Base-by-base conservation (phyloP, 73 alveolate genomes). In the Urostyla sp. region DNA sequence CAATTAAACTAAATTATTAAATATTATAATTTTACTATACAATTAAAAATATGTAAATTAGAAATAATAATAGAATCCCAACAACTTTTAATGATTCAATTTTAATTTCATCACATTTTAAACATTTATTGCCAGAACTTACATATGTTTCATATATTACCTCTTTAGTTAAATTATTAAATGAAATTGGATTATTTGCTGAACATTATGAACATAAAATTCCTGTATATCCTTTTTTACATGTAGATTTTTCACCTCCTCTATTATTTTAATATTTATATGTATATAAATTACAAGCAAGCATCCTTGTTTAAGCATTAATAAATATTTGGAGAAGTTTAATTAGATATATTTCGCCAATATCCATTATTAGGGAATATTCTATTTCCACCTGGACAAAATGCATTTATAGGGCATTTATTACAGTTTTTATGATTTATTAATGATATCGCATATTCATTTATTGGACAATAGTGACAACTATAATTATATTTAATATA, bases 331-430 rank as follows among this genome's bases (percentile, higher is more conserved):
- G 53, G 31, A 8, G 79, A 36, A 4, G n/a, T n/a, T n/a, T n/a
- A n/a, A n/a, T 63, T 16, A 0, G 40, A 16, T 26, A 26, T 31
- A 15, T 48, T 32, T 40, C 91, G 67, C 91, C 91, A 82, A 48
- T 82, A 82, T 13, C 83, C 83, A 38, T 49, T 24, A 27, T 53
- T 32, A 2, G 56, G 72, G 6, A 21, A 3, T 6, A 82, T 54
- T 72, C 49, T 28, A 23, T 20, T 40, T 0, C 73, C 75, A 15
- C 91, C 91, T 8, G 15, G 40, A 30, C 92, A 84, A 4, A 6
- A 46, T 0, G 84, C 88, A 48, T 59, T 43, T 13, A 26, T 32
- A 15, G 67, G 56, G 45, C 92, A 84, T 0, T 7, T 10, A 23
- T 60, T 31, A 32, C 92, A 84, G 18, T 10, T 3, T 37, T 40